Evolutionary conservation across 495 filamentous ascomycete genomes (phyloP).

Genomic region (Letharia lupina): DNA sequence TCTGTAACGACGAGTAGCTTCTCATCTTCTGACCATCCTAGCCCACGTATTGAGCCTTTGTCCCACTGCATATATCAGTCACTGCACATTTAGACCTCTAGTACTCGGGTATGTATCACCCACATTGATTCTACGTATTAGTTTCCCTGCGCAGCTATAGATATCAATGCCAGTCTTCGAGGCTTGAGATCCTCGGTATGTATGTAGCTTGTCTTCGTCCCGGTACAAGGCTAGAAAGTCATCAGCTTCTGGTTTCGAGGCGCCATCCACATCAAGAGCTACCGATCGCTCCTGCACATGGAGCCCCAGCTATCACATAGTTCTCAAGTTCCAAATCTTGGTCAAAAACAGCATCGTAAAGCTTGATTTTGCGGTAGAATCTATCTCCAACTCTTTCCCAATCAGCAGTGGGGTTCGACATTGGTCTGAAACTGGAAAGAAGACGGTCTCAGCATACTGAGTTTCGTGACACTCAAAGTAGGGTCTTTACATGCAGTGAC

Average conservation of each 20-base stretch:
- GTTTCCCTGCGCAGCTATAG: conserved; percentile 84
- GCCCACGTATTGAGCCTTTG: conserved; percentile 74
- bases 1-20: conserved; percentile 79
- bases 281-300: conserved; percentile 93
- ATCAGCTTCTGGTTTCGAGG: conserved; percentile 21
- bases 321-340: conserved; percentile 90
- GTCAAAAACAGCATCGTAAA: conserved; percentile 88
- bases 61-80: conserved; percentile 61
- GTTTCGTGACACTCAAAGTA: neutral
- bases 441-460: conserved; percentile 6
- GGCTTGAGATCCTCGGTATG: conserved; percentile 60
- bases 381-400: conserved; percentile 88
- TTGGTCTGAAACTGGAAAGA: neutral
- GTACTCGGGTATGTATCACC: conserved; percentile 20
- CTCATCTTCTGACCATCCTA: conserved; percentile 97
- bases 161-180: conserved; percentile 84
- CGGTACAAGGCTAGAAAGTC: conserved; percentile 64
- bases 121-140: conserved; percentile 63
- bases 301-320: conserved; percentile 84
- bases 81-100: conserved; percentile 13
- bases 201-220: conserved; percentile 74
- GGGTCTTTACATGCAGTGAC: neutral
- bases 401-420: conserved; percentile 65
- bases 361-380: conserved; percentile 87
- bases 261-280: conserved; percentile 28